Conservation (phyloP, 2,329 filamentous ascomycete species). For the Sclerotinia trifoliorum region DNA sequence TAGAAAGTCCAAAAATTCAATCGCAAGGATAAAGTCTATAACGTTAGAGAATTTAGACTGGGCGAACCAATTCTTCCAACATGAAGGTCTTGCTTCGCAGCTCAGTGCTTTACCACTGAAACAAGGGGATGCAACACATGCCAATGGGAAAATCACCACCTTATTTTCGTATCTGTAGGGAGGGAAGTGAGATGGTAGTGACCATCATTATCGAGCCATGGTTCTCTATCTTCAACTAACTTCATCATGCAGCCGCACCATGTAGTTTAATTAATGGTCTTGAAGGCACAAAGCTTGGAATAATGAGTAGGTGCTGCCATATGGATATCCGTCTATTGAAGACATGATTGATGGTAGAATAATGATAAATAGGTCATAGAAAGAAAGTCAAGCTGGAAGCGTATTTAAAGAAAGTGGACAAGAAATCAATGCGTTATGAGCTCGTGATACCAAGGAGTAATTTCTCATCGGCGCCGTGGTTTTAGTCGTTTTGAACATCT, state of each 20-base stretch:
- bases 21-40: constrained; percentile 4
- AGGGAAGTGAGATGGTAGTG: not conserved
- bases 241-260: not conserved
- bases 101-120: not conserved
- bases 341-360: not conserved
- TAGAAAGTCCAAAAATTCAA: not conserved
- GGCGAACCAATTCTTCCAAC: not conserved
- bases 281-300: not conserved
- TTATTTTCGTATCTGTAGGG: not conserved
- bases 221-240: not conserved
- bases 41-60: constrained; percentile 8
- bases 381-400: not conserved
- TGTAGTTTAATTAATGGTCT: not conserved
- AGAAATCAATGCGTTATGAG: not conserved
- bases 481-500: not conserved
- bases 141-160: not conserved
- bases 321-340: not conserved
- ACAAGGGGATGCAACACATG: constrained; percentile 5
- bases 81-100: not conserved
- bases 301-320: too few species aligned
- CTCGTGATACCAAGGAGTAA: constrained; percentile 1
- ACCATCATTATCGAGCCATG: not conserved
- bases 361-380: not conserved
- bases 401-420: not conserved
- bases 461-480: too few species aligned